Percentiles rank a stretch among this genome's conserved stretches.
Conservation (phyloP, 306 rosid species). For the Ceratonia siliqua region DNA sequence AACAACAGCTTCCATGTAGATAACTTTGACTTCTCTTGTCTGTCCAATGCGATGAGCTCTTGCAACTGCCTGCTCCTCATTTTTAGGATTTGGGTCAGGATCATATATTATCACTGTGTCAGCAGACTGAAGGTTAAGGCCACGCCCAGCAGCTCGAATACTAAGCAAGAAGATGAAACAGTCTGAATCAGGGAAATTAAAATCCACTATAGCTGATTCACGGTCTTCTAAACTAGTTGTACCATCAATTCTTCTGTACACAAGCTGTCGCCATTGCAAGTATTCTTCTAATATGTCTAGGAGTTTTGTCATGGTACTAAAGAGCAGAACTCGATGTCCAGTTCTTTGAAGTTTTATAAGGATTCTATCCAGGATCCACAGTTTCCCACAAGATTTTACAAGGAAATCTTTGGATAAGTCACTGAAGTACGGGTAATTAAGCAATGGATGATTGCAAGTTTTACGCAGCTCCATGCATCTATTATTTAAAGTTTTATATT, state of each 20-base stretch:
- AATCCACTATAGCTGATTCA: constrained; percentile 93
- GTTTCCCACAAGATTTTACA: constrained; percentile 87
- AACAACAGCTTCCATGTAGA: constrained; percentile 98
- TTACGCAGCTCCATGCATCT: constrained; percentile 99
- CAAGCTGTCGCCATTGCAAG: constrained; percentile 91
- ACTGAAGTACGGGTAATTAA: constrained; percentile 83
- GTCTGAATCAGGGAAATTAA: constrained; percentile 78
- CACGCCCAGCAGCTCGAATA: constrained; percentile 98
- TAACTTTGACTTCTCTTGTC: constrained; percentile 93
- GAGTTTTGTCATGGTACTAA: constrained; percentile 98
- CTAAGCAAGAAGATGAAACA: constrained; percentile 97
- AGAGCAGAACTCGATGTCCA: constrained; percentile 93
- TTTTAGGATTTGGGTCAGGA: constrained; percentile 99
- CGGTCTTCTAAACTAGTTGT: constrained; percentile 99
- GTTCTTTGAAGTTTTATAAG: constrained; percentile 93
- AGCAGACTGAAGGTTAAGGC: constrained; percentile 99
- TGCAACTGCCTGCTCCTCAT: constrained; percentile 99
- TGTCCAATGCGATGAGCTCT: constrained; percentile 99
- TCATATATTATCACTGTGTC: constrained; percentile 97
- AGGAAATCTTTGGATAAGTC: constrained; percentile 91
- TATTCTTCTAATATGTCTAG: constrained; percentile 96
- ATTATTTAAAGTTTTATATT: constrained; percentile 86
- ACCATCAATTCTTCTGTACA: constrained; percentile 94
- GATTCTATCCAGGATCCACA: constrained; percentile 95
- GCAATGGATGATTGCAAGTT: constrained; percentile 97